Evolutionary conservation across 2,329 filamentous ascomycete genomes (phyloP), one percentile per base, ranked within the genome.

Genomic region (Monilinia fructigena): DNA sequence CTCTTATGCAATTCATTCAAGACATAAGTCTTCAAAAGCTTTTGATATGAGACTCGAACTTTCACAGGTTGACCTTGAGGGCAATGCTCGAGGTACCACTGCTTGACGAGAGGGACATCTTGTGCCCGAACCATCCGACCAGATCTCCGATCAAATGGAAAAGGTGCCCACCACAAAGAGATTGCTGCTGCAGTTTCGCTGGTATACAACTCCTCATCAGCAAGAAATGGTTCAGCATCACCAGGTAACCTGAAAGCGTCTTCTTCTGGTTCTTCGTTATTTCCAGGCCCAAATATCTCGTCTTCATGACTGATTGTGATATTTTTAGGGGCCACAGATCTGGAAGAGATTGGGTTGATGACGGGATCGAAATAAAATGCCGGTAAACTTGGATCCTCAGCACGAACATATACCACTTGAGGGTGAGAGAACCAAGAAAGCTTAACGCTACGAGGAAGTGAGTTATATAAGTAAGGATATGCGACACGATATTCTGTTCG

Each of bases 341-440:
- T 89, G 23, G 93, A 97, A 2, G 95, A 98, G 67, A 99, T 97
- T 0, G 96, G 96, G 76, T 98, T 97, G 78, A 99, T 97, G 73
- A 91, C 87, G n/a, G 93, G 92, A 76, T 98, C 95, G 79, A 98
- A 98, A 78, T 98, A 96, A 79, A 97, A 99, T 0, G 95, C 93
- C 1, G 95, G 95, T 65, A 99, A 83, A 74, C 91, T 92, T 2
- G 91, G 89, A 71, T 97, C 92, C 72, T 97, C 92, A 2, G 92
- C 88, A 72, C 90, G 88, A 67, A 92, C 90, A 77, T 97, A 99
- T 54, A 97, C 94, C 55, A 92, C 86, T 78, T 97, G 95, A 52
- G 95, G 95, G 75, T 96, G 84, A 50, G 94, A 97, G 78, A 97
- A 96, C 90, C 93, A 97, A 50, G 92, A 90, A 55, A 97, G 82